A percentile compares a stretch with the other conserved stretches of the same genome.
Conservation (phyloP, 2,329 filamentous ascomycete genomes). For the Pleomassaria siparia region DNA sequence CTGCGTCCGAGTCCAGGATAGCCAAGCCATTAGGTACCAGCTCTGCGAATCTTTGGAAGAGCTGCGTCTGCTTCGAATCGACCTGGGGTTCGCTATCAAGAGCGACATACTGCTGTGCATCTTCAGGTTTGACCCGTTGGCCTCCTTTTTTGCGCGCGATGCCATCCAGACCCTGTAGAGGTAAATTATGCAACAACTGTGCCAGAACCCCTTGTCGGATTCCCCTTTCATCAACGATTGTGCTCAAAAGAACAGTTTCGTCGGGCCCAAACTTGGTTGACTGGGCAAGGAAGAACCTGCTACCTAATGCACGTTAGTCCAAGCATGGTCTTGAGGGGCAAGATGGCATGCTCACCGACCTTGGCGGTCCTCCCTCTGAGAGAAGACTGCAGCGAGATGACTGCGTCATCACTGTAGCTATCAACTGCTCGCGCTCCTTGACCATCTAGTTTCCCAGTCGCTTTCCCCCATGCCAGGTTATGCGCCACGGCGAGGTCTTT, state of each 20-base stretch:
- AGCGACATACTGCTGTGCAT: constrained; percentile 9
- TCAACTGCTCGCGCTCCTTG: constrained; percentile 40
- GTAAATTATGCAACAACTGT: constrained; percentile 30
- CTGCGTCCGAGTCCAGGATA: constrained; percentile 48
- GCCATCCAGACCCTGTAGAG: constrained; percentile 27
- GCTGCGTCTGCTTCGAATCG: constrained; percentile 42
- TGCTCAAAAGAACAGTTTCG: constrained; percentile 32
- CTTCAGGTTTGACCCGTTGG: constrained; percentile 12
- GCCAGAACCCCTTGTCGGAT: constrained; percentile 35
- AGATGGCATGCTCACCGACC: constrained; percentile 36
- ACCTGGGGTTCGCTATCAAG: constrained; percentile 11
- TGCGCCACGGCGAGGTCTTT: constrained; percentile 41
- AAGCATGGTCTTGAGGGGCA: constrained; percentile 3
- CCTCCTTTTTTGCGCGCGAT: constrained; percentile 15
- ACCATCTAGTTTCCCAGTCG: constrained; percentile 32
- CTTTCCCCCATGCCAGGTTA: constrained; percentile 46
- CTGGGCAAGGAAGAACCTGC: constrained; percentile 28
- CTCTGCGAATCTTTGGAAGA: constrained; percentile 50
- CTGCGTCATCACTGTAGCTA: constrained; percentile 36
- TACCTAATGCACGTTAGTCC: constrained; percentile 20
- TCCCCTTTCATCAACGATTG: constrained; percentile 34
- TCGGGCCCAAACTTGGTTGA: constrained; percentile 15
- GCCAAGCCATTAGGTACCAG: constrained; percentile 50
- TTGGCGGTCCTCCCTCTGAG: constrained; percentile 40
- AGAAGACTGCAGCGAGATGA: constrained; percentile 36